These are phyloP conservation scores for Viola pubescens DNA, from an alignment of 441 rosid species.

Conservation along the genomic window DNA sequence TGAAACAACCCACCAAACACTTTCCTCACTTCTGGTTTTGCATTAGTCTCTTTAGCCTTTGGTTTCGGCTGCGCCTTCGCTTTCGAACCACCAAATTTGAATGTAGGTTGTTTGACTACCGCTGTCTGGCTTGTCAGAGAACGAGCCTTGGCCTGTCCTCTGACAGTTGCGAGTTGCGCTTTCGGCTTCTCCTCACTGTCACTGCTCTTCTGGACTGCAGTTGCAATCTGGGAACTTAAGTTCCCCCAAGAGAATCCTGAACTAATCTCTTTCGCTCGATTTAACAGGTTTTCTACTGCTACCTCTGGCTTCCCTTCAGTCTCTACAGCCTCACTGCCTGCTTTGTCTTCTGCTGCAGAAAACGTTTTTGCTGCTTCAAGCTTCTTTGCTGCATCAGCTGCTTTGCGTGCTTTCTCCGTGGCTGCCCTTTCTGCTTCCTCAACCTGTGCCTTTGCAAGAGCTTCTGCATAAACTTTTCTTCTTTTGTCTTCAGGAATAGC, in stretches of 20 bases:
- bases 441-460: conserved; percentile 54
- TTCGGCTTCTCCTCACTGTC: conserved; percentile 27
- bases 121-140: conserved; percentile 57
- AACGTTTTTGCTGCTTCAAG: conserved; percentile 50
- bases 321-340: conserved; percentile 49
- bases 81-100: conserved; percentile 20
- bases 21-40: conserved; percentile 59
- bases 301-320: conserved; percentile 53
- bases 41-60: conserved; percentile 28
- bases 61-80: conserved; percentile 25
- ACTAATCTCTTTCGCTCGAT: conserved; percentile 57
- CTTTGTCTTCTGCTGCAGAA: conserved; percentile 44
- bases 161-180: conserved; percentile 73
- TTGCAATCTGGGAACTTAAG: conserved; percentile 53
- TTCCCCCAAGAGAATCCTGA: conserved; percentile 68
- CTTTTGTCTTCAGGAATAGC: conserved; percentile 82
- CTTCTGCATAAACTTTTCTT: conserved; percentile 63
- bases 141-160: conserved; percentile 85
- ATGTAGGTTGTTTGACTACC: conserved; percentile 32
- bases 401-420: conserved; percentile 53
- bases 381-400: conserved; percentile 42
- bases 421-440: conserved; percentile 58
- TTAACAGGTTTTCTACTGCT: conserved; percentile 43
- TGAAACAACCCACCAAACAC: conserved; percentile 78
- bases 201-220: conserved; percentile 36